Evolutionary conservation across 2,329 filamentous ascomycete species (phyloP), one percentile per base, ranked within the genome.

Genomic region (Ceratocystis cacaofunesta): DNA sequence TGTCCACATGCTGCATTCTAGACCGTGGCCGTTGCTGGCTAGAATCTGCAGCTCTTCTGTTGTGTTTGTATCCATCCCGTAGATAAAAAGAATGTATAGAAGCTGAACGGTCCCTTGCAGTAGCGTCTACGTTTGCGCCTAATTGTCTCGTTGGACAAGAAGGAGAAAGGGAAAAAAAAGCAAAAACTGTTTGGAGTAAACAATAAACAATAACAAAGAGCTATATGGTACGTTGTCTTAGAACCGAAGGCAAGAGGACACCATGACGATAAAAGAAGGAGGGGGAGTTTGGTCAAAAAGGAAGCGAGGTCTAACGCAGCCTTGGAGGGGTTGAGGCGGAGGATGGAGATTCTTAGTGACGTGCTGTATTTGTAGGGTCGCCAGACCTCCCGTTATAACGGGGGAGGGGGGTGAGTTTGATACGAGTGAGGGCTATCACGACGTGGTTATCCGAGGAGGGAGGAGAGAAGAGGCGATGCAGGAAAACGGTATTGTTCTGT

Each of bases 51-150:
- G 48, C 48, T 52, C 8, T 10, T 52, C 8, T 19, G 17, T 10
- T 30, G 52, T 57, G 52, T 41, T 41, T 41, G 36, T 36, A 36
- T 36, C 10, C 32, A 36, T 36, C 32, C 32, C 32, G 32, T 57
- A 32, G 22, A 57, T 17, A 32, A 17, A 30, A 30, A 55, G 22
- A 12, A 32, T 5, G 52, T 57, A 10, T 17, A 30, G 25, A 57
- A 57, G 52, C 22, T 57, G 52, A 57, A 57, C 52, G 52, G 52
- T 30, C 52, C 52, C 52, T 57, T 57, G 52, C 52, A 57, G 52
- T 57, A 57, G 52, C 52, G 22, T 57, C 22, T 6, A 30, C n/a
- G 19, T 32, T 17, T 32, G 28, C 22, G 25, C 22, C 28, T 30
- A 17, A 57, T 30, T 57, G 52, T 32, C 6, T 57, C 7, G 25